Conservation (phyloP, 78 protist genomes). For the Bodo saltans region DNA sequence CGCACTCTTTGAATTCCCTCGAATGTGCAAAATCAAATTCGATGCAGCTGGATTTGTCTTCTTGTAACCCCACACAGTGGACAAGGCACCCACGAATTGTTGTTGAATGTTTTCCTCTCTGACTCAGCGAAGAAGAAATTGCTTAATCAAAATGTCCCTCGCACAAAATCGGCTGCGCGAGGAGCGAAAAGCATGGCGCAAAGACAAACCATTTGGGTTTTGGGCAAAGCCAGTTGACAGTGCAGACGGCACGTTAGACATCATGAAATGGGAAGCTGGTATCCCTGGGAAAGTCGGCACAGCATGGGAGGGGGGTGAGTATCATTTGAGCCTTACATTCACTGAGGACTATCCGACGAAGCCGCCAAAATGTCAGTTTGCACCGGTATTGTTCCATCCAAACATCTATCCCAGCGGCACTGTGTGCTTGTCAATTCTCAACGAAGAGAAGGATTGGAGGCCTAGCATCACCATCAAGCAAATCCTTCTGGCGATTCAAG, state of each 20-base stretch:
- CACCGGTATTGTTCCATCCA: constrained; percentile 63
- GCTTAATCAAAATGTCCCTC: constrained; percentile 41
- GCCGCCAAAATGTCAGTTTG: constrained; percentile 87
- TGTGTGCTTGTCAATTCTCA: constrained; percentile 88
- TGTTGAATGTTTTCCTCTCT: too few species aligned
- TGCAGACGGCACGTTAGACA: constrained; percentile 58
- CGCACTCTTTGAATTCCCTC: too few species aligned
- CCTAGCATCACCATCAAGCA: constrained; percentile 86
- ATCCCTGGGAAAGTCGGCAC: constrained; percentile 84
- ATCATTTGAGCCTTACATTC: constrained; percentile 72
- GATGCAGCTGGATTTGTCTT: too few species aligned
- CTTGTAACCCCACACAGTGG: too few species aligned
- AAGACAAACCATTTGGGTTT: constrained; percentile 85
- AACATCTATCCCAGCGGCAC: constrained; percentile 91
- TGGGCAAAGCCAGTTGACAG: constrained; percentile 49
- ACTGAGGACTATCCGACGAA: constrained; percentile 87
- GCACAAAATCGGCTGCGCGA: constrained; percentile 71
- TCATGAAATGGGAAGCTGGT: constrained; percentile 76
- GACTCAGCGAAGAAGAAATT: too few species aligned
- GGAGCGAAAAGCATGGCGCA: constrained; percentile 83
- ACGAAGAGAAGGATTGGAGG: constrained; percentile 92
- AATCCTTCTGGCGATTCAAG: constrained; percentile 91
- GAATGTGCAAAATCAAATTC: too few species aligned
- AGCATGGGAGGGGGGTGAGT: constrained; percentile 89
- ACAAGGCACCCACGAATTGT: too few species aligned